A percentile compares a stretch with the other conserved stretches of the same genome.
Conservation (phyloP, 2,329 filamentous ascomycete genomes). For the Ophiosphaerella herpotricha region DNA sequence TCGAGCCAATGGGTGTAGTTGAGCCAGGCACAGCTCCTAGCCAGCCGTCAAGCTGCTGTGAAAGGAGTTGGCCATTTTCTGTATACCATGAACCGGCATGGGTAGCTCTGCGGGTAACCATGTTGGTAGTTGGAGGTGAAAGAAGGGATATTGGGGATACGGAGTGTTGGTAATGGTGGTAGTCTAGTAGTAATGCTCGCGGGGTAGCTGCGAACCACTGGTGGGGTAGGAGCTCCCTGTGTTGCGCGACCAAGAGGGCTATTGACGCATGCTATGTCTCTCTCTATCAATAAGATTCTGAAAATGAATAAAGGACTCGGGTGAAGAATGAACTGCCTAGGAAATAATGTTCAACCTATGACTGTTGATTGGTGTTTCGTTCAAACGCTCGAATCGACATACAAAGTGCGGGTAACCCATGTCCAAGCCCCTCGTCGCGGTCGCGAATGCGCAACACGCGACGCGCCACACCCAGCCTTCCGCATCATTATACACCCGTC, state of each 20-base stretch:
- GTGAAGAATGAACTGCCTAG: too few species aligned
- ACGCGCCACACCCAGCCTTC: conserved; percentile 29
- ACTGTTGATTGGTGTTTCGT: too few species aligned
- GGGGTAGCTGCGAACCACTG: conserved; percentile 1
- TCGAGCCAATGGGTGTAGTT: conserved; percentile 63
- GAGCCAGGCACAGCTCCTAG: conserved; percentile 71
- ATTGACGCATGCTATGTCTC: too few species aligned
- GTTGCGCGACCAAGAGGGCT: background rate
- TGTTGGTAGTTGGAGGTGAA: conserved; percentile 16
- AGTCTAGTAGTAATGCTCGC: background rate
- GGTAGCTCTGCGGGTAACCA: conserved; percentile 60
- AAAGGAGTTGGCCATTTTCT: conserved; percentile 62
- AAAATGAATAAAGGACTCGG: too few species aligned
- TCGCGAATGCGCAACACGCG: conserved; percentile 18
- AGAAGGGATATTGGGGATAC: background rate
- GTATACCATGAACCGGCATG: conserved; percentile 93
- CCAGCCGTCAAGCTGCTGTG: conserved; percentile 72
- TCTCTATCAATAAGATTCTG: too few species aligned
- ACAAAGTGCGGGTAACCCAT: background rate
- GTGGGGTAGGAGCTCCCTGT: background rate
- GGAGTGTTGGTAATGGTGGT: conserved; percentile 1
- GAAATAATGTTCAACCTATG: too few species aligned
- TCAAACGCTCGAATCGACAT: background rate
- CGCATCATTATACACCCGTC: conserved; percentile 18
- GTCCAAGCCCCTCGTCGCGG: conserved; percentile 23